Evolutionary conservation across 257 asterid species (phyloP).

Genomic region (Coffea eugenioides): DNA sequence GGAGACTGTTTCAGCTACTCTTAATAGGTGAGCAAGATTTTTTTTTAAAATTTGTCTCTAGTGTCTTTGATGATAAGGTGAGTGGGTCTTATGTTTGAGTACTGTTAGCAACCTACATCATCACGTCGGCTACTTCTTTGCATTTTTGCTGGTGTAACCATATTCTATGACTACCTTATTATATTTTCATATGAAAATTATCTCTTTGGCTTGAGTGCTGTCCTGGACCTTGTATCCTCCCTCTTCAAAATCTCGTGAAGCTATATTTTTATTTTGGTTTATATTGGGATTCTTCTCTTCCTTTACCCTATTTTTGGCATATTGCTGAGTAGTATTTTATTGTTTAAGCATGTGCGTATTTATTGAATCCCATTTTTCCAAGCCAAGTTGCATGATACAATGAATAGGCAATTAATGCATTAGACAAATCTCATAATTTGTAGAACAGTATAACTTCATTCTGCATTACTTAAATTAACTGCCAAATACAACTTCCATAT

Average conservation of each 20-base stretch:
- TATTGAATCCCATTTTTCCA: background rate
- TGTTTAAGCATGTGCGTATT: background rate
- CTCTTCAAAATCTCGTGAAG: background rate
- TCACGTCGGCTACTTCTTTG: background rate
- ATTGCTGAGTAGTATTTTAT: background rate
- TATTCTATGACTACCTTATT: background rate
- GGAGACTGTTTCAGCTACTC: conserved; percentile 97
- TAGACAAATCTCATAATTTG: background rate
- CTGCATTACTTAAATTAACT: background rate
- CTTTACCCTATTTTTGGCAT: background rate
- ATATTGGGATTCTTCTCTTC: background rate
- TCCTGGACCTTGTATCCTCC: background rate
- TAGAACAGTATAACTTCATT: background rate
- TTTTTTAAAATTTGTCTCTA: background rate
- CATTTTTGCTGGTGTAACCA: background rate
- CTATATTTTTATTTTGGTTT: background rate
- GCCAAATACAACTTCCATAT: background rate
- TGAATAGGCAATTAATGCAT: background rate
- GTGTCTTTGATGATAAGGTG: background rate
- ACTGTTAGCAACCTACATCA: background rate
- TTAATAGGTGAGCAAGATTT: conserved; percentile 56
- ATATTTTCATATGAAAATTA: background rate
- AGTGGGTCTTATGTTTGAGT: background rate
- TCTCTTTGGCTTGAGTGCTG: background rate
- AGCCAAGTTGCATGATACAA: background rate